These are phyloP conservation scores for Neurospora sp. DNA, from an alignment of 495 filamentous ascomycete species.

Conservation along the genomic window DNA sequence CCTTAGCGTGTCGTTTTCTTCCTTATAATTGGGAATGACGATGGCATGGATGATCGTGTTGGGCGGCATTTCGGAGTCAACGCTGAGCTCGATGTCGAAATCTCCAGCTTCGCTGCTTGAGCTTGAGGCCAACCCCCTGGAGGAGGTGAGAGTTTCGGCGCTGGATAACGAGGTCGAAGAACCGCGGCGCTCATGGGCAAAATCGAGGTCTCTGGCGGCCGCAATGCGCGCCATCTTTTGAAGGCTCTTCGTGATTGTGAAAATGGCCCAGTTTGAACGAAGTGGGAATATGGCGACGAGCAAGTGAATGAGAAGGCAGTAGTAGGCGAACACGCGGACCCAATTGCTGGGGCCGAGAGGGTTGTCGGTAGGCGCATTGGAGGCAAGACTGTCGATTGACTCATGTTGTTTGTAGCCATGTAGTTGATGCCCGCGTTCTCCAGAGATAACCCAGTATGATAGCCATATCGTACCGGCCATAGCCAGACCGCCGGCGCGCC, in stretches of 20 bases:
- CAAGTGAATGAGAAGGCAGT: constrained; percentile 43
- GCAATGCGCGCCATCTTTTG: constrained; percentile 30
- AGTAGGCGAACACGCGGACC: constrained; percentile 39
- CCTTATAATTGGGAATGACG: constrained; percentile 60
- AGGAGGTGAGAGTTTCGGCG: constrained; percentile 41
- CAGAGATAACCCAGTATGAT: constrained; percentile 37
- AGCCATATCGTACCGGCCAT: constrained; percentile 35
- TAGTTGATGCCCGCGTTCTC: constrained; percentile 29
- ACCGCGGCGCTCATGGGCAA: constrained; percentile 35
- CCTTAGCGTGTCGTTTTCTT: constrained; percentile 52
- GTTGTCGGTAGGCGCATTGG: constrained; percentile 21
- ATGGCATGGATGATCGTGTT: constrained; percentile 50
- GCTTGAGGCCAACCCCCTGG: constrained; percentile 32
- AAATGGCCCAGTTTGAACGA: constrained; percentile 43
- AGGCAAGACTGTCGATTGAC: constrained; percentile 31
- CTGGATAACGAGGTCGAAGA: constrained; percentile 42
- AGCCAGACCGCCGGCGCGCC: constrained; percentile 37
- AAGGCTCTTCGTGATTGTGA: constrained; percentile 33
- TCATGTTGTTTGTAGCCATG: constrained; percentile 36
- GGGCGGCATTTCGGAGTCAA: constrained; percentile 27
- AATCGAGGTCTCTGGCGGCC: constrained; percentile 31
- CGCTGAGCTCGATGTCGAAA: constrained; percentile 29
- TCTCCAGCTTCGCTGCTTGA: constrained; percentile 40
- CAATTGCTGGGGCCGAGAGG: constrained; percentile 24
- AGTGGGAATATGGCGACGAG: constrained; percentile 43